These are phyloP conservation scores for Arthrocladium fulminans DNA, from an alignment of 2,329 filamentous ascomycete species.

Conservation along the genomic window DNA sequence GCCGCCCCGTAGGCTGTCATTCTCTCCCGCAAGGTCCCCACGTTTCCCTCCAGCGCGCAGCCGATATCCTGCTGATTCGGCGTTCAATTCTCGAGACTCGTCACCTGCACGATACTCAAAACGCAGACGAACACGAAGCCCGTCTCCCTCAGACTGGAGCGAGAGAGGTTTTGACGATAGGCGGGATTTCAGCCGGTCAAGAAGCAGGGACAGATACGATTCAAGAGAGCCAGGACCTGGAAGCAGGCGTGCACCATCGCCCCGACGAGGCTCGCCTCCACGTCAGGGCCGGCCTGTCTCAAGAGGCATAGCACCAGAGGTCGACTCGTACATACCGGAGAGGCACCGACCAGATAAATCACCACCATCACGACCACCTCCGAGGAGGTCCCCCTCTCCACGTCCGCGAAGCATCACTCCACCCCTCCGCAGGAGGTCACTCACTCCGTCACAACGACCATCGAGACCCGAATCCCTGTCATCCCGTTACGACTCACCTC, in stretches of 20 bases:
- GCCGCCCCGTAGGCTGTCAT: conserved; percentile 15
- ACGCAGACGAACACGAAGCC: conserved; percentile 22
- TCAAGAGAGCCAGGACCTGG: conserved; percentile 28
- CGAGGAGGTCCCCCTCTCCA: conserved; percentile 13
- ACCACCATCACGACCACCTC: conserved; percentile 27
- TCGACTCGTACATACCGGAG: conserved; percentile 23
- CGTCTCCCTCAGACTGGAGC: conserved; percentile 16
- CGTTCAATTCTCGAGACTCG: conserved; percentile 13
- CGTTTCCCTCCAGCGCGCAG: conserved; percentile 9
- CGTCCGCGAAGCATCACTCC: conserved; percentile 9
- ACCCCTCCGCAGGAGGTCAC: conserved; percentile 8
- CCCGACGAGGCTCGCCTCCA: conserved; percentile 27
- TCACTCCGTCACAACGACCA: conserved; percentile 9
- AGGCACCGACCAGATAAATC: conserved; percentile 25
- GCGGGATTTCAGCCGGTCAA: conserved; percentile 26
- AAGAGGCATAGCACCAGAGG: conserved; percentile 18
- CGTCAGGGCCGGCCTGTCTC: conserved; percentile 27
- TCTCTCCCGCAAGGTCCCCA: conserved; percentile 15
- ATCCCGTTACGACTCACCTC: conserved; percentile 12
- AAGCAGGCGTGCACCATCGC: conserved; percentile 21
- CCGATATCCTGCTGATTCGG: conserved; percentile 11
- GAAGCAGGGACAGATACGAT: conserved; percentile 30
- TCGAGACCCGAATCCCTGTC: conserved; percentile 8
- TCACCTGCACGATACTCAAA: conserved; percentile 18
- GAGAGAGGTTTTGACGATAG: conserved; percentile 20